Evolutionary conservation across 352 stramenopile species (phyloP).

Genomic region (Stramenopiles sp.): DNA sequence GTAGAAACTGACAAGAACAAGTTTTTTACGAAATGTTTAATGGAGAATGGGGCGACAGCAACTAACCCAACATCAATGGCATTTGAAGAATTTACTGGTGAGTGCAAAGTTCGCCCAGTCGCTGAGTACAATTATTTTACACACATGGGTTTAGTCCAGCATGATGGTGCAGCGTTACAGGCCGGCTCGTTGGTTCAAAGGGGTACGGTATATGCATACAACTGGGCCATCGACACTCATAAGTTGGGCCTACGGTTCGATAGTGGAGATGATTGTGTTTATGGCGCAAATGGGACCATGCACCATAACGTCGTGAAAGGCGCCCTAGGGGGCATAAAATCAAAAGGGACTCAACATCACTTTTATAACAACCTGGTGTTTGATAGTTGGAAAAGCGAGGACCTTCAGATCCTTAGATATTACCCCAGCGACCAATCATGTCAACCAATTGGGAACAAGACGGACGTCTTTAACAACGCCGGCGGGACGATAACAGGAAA

Average conservation of each 20-base stretch:
- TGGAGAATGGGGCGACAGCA: neutral
- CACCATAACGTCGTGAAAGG: neutral
- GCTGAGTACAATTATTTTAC: slow-evolving; percentile 5
- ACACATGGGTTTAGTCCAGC: neutral
- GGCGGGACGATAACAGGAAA: neutral
- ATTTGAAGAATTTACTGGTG: slow-evolving; percentile 9
- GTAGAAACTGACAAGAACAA: neutral
- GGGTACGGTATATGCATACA: slow-evolving; percentile 3
- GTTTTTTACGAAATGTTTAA: neutral
- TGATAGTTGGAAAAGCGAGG: neutral
- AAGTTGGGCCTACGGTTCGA: neutral
- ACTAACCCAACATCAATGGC: slow-evolving; percentile 1
- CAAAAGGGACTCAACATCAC: neutral
- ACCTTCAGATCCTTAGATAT: neutral
- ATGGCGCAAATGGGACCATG: neutral
- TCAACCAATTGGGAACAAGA: neutral
- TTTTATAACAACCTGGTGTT: slow-evolving; percentile 5
- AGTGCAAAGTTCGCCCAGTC: neutral
- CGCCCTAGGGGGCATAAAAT: neutral
- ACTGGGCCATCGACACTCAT: neutral
- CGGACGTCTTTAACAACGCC: neutral
- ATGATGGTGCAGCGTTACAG: neutral
- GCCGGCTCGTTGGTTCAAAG: neutral
- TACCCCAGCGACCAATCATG: neutral
- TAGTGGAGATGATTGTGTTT: slow-evolving; percentile 4